Evolutionary conservation across 2,329 filamentous ascomycete genomes (phyloP), one percentile per base, ranked within the genome.

Genomic region (Xylaria sp.): DNA sequence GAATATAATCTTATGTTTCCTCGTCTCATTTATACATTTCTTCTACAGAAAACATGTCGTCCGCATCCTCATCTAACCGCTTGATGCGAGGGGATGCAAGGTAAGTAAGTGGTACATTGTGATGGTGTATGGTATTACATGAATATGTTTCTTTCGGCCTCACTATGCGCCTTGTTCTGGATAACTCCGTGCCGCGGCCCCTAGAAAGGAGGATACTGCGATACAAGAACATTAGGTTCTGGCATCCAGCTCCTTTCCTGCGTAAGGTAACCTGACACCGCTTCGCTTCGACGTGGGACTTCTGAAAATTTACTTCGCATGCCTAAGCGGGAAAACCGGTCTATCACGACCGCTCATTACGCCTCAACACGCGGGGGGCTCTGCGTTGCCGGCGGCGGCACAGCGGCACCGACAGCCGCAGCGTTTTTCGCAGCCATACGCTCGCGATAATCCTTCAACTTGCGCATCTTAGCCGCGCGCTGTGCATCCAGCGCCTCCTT

Each of bases 401-500:
- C 13, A 33, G 23, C 41, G 2, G 23, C 41, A 40, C 29, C 59
- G 19, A 21, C 40, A 37, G 37, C 38, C 15, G 21, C 62, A 8
- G 11, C 59, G 49, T 58, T 64, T 54, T 60, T 9, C 25, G 40
- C 55, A 15, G 47, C 56, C 40, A 58, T 9, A 5, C 71, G 59
- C 1, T 44, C 54, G 25, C 64, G 59, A 48, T 72, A 73, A 43
- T 71, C 72, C 9, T 52, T 56, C 62, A 73, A 68, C 56, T 66
- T 65, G 31, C 58, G 53, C 29, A 58, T 49, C 53, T 58, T 64
- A 0, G 69, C 70, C 6, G 65, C 62, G 4, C 67, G 61, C 63
- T 68, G 65, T 2, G 61, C 66, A 44, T 74, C 72, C 3, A 73
- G 67, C 7, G 69, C 64, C 68, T 73, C 71, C 67, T 73, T 73